These are phyloP conservation scores for Leishmania amazonensis DNA, from an alignment of 208 protist genomes.

Conservation along the genomic window DNA sequence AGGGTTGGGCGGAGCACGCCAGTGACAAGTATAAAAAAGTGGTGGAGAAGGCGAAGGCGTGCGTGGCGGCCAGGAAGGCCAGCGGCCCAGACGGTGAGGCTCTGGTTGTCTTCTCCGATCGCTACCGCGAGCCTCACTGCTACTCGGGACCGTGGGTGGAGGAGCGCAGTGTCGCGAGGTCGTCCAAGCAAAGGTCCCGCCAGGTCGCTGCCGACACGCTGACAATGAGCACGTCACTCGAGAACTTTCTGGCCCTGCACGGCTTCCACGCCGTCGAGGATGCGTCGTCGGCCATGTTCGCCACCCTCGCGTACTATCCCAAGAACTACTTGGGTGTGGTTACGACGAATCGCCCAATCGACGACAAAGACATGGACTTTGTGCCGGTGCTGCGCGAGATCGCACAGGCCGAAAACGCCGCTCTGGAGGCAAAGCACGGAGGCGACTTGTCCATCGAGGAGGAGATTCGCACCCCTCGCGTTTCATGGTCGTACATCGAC, in stretches of 20 bases:
- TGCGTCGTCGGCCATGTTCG: constrained; percentile 49
- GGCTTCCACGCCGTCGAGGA: constrained; percentile 83
- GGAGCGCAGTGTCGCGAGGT: constrained; percentile 12
- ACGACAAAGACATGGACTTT: constrained; percentile 47
- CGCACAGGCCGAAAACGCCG: constrained; percentile 48
- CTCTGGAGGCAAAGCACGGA: constrained; percentile 17
- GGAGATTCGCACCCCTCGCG: constrained; percentile 31
- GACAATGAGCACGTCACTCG: constrained; percentile 41
- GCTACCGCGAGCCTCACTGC: constrained; percentile 67
- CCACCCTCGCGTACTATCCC: constrained; percentile 37
- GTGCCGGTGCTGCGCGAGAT: constrained; percentile 78
- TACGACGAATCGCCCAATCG: constrained; percentile 46
- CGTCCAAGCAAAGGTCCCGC: background rate
- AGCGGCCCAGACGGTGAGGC: constrained; percentile 67
- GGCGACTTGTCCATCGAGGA: constrained; percentile 27
- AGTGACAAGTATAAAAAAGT: constrained; percentile 44
- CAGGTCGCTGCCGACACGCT: background rate
- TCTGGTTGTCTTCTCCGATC: constrained; percentile 64
- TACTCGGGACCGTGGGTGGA: constrained; percentile 66
- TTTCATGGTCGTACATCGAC: constrained; percentile 72
- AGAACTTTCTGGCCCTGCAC: constrained; percentile 51
- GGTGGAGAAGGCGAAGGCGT: constrained; percentile 46
- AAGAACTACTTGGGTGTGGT: constrained; percentile 75
- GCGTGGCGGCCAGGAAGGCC: constrained; percentile 32
- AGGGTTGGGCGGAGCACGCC: constrained; percentile 35